Evolutionary conservation across 2,329 filamentous ascomycete genomes (phyloP), one percentile per base, ranked within the genome.

Genomic region (Diatrype stigma): DNA sequence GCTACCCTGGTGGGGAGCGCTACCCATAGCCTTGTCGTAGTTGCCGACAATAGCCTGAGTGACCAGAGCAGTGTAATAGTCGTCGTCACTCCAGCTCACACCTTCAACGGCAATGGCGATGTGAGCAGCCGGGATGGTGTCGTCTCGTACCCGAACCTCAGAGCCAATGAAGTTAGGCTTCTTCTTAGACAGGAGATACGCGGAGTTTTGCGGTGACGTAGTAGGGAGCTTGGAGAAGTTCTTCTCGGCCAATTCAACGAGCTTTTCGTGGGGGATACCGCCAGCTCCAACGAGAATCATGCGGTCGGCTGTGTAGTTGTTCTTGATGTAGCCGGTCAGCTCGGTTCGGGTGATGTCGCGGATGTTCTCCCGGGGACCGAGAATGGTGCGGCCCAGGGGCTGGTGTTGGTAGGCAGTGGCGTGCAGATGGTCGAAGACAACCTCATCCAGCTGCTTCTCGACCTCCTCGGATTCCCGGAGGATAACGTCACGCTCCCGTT

Each of bases 381-480:
- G 85, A 72, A 99, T 99, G 64, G 94, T 99, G 71, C 94, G 92
- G 73, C 94, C 94, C 54, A 99, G 85, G 56, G 94, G 88, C 80
- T 99, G 94, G 71, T 86, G 82, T 80, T 96, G 92, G 85, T 90
- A 99, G 66, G 94, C 95, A 63, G 94, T 99, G 67, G 94, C 93
- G 77, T 99, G 94, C 53, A 99, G 82, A 77, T 99, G 94, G 78
- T 99, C 94, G 68, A 99, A 99, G 54, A 99, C 95, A 62, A 99
- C 94, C 78, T 99, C 94, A 80, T 99, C 95, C 53, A 97, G 80
- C 80, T 97, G 93, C 85, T 99, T 99, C 84, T 99, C 94, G 62
- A 99, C 95, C 81, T 99, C 94, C 78, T 99, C 94, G 66, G 96
- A 94, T 77, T 99, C 94, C 68, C 94, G 88, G 66, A 99, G 85